phyloP scores from a whole-genome alignment of 2,329 filamentous ascomycete species.

The Penicillium sclerotiorum region DNA sequence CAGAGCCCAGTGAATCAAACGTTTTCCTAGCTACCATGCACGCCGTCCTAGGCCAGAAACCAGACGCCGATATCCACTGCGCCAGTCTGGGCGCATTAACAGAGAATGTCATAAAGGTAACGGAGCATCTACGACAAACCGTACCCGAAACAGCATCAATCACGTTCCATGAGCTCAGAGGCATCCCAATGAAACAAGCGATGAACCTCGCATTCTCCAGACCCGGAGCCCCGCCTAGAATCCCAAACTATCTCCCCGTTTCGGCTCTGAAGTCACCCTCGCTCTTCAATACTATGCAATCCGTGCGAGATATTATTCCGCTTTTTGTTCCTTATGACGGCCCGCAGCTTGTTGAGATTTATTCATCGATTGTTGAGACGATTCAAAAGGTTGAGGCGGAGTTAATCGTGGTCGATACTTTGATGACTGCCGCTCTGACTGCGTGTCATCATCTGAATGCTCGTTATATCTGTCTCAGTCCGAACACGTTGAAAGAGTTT shows the following conservation, averaged over 20 bases:
- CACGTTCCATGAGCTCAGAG: constrained; percentile 3
- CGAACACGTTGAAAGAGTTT: constrained; percentile 4
- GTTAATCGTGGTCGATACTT: constrained; percentile 1
- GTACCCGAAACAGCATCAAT: neutral
- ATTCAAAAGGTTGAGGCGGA: constrained; percentile 1
- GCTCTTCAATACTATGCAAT: neutral
- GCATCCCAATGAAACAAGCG: constrained; percentile 1
- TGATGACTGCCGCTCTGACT: constrained; percentile 5
- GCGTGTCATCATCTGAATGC: neutral
- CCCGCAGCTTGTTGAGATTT: constrained; percentile 3
- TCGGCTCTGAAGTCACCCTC: neutral
- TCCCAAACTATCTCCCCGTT: neutral
- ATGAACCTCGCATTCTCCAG: neutral
- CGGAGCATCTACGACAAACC: neutral
- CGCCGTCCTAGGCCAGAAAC: neutral
- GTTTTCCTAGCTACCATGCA: constrained; percentile 4
- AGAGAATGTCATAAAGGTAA: neutral
- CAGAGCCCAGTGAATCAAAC: constrained; percentile 1
- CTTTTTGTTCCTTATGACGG: constrained; percentile 5
- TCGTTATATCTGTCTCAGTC: constrained; percentile 1
- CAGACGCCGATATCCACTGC: constrained; percentile 1
- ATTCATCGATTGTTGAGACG: neutral
- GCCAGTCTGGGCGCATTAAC: neutral
- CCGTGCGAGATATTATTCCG: constrained; percentile 1
- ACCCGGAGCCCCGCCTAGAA: neutral